Evolutionary conservation across 2,329 filamentous ascomycete genomes (phyloP).

Genomic region (Plenodomus tracheiphilus): DNA sequence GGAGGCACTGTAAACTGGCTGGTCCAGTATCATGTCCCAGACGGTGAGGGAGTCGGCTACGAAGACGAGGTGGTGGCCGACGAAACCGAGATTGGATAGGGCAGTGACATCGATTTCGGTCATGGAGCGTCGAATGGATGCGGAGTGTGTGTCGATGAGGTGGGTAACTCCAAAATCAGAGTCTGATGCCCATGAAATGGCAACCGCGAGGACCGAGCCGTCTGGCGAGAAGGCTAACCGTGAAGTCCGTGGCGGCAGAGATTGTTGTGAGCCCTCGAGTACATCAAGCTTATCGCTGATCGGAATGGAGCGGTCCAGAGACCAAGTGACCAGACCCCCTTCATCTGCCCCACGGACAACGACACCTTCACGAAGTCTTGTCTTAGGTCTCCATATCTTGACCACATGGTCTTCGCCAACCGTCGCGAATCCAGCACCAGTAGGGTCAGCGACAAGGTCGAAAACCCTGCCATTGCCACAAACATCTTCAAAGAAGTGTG

Average conservation of each 20-base stretch:
- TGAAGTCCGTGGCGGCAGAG: slow-evolving; percentile 56
- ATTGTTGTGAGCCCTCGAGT: slow-evolving; percentile 25
- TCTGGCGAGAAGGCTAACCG: slow-evolving; percentile 70
- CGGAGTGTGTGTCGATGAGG: slow-evolving; percentile 73
- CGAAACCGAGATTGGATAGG: slow-evolving; percentile 69
- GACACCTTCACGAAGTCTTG: slow-evolving; percentile 69
- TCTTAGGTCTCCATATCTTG: slow-evolving; percentile 78
- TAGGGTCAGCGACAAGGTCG: slow-evolving; percentile 72
- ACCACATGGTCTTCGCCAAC: slow-evolving; percentile 79
- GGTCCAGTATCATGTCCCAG: slow-evolving; percentile 82
- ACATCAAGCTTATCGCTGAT: slow-evolving; percentile 45
- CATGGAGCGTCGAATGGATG: slow-evolving; percentile 67
- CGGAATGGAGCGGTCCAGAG: slow-evolving; percentile 62
- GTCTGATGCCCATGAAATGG: slow-evolving; percentile 37
- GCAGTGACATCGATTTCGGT: slow-evolving; percentile 68
- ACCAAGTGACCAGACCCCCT: slow-evolving; percentile 72
- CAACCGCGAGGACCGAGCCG: slow-evolving; percentile 41
- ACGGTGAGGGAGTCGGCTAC: slow-evolving; percentile 74
- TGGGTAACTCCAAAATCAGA: slow-evolving; percentile 66
- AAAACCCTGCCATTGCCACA: slow-evolving; percentile 63
- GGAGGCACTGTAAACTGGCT: slow-evolving; percentile 67
- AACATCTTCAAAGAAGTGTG: slow-evolving; percentile 64
- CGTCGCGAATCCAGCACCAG: slow-evolving; percentile 74
- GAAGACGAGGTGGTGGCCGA: slow-evolving; percentile 74
- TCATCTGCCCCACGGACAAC: slow-evolving; percentile 58